phyloP scores from a whole-genome alignment of 2,329 filamentous ascomycete species.

The Pseudogymnoascus sp. region DNA sequence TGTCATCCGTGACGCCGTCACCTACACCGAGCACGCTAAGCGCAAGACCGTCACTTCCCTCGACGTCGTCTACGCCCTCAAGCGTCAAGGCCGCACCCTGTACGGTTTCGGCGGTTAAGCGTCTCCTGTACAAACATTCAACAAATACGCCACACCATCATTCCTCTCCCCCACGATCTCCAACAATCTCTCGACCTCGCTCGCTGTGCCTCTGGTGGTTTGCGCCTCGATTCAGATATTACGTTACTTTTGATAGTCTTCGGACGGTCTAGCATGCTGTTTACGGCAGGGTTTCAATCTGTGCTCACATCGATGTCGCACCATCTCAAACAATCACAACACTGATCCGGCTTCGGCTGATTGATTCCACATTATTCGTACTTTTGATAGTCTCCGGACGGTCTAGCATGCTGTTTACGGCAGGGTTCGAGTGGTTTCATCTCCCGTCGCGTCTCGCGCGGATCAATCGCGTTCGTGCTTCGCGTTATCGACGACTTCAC shows the following conservation, averaged over 20 bases:
- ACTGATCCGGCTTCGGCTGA: slow-evolving; percentile 17
- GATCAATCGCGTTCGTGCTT: slow-evolving; percentile 14
- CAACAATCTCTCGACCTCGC: background rate
- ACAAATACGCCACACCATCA: slow-evolving; percentile 12
- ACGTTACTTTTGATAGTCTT: slow-evolving; percentile 28
- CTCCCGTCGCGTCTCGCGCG: slow-evolving; percentile 17
- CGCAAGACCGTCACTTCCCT: slow-evolving; percentile 63
- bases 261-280: slow-evolving; percentile 30
- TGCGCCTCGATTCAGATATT: background rate
- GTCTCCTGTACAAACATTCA: background rate
- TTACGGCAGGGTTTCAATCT: slow-evolving; percentile 26
- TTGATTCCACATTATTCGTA: slow-evolving; percentile 14
- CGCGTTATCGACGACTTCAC: slow-evolving; percentile 1
- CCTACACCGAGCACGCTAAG: slow-evolving; percentile 78
- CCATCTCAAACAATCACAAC: slow-evolving; percentile 12
- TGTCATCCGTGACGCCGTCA: slow-evolving; percentile 72
- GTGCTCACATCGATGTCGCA: slow-evolving; percentile 11
- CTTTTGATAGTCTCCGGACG: slow-evolving; percentile 30
- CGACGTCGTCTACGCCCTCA: slow-evolving; percentile 54
- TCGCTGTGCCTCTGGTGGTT: background rate
- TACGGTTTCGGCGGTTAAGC: slow-evolving; percentile 60
- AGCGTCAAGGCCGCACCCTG: slow-evolving; percentile 58
- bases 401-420: slow-evolving; percentile 32
- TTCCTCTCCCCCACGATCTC: slow-evolving; percentile 13
- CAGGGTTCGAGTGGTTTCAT: slow-evolving; percentile 22